A percentile compares a stretch with the other conserved stretches of the same genome.
These are phyloP conservation scores for Cytospora schulzeri DNA, from an alignment of 2,329 filamentous ascomycete genomes.

Conservation along the genomic window DNA sequence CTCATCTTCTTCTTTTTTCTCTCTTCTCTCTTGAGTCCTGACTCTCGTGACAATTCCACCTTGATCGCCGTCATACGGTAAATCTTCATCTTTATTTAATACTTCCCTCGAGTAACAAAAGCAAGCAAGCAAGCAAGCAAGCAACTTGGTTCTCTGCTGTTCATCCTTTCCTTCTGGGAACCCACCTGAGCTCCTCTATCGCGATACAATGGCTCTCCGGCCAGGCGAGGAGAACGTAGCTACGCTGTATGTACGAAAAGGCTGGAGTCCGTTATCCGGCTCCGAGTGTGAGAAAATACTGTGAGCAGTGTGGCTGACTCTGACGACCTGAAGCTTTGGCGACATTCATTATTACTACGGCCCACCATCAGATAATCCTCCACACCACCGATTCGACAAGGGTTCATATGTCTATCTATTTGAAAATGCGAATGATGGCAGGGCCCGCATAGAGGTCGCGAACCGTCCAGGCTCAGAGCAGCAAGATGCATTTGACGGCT, in stretches of 20 bases:
- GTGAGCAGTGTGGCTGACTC: constrained; percentile 32
- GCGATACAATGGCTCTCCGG: constrained; percentile 43
- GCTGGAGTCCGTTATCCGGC: no score
- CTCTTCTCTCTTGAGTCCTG: not conserved
- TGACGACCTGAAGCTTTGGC: constrained; percentile 59
- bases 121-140: constrained; percentile 4
- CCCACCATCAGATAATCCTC: constrained; percentile 65
- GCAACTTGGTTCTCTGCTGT: not conserved
- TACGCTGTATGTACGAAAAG: constrained; percentile 43
- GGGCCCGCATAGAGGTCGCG: constrained; percentile 74
- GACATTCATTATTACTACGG: constrained; percentile 81
- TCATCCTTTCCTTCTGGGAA: not conserved
- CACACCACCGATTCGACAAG: constrained; percentile 80
- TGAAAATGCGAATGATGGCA: constrained; percentile 67
- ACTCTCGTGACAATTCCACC: not conserved
- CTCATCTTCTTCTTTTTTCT: not conserved
- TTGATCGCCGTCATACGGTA: not conserved
- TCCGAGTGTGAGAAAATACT: not conserved
- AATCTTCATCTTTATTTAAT: not conserved
- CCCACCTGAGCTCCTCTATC: not conserved
- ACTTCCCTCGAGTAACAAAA: no score
- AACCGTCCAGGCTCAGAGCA: constrained; percentile 73
- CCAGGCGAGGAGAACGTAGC: constrained; percentile 51
- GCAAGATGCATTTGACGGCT: constrained; percentile 79
- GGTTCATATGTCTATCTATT: constrained; percentile 80